Conservation (phyloP, 306 rosid genomes). For the Lithocarpus polystachyus region DNA sequence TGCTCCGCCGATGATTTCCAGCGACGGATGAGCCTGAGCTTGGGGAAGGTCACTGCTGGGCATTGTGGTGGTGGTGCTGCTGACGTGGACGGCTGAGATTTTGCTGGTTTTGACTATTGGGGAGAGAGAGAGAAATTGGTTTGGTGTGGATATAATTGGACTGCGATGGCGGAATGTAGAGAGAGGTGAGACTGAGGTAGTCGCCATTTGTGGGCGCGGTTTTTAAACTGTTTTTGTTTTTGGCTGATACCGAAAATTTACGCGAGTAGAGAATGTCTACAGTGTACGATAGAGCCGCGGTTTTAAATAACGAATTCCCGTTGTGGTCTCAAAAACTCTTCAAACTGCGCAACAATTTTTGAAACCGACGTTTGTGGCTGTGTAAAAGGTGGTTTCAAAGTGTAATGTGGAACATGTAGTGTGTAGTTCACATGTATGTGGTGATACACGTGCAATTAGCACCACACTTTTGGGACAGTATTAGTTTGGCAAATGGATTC, state of each 20-base stretch:
- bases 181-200: constrained; percentile 16
- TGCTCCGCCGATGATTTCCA: constrained; percentile 65
- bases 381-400: too few species aligned
- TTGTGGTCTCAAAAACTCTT: background rate
- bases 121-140: background rate
- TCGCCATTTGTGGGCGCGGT: constrained; percentile 27
- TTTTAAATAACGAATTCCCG: background rate
- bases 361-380: too few species aligned
- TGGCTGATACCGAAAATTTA: too few species aligned
- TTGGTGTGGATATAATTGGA: background rate
- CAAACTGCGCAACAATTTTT: too few species aligned
- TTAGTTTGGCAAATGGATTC: too few species aligned
- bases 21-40: constrained; percentile 43
- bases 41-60: background rate
- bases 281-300: background rate
- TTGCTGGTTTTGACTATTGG: background rate
- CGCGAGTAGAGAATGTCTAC: background rate
- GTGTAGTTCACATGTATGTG: too few species aligned
- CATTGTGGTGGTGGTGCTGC: constrained; percentile 27
- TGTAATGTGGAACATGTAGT: too few species aligned
- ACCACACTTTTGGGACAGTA: too few species aligned
- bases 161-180: background rate
- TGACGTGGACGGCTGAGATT: constrained; percentile 21
- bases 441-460: too few species aligned
- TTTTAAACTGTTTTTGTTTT: background rate